Conservation (phyloP, 2,329 filamentous ascomycete genomes). For the Orbilia javanica region DNA sequence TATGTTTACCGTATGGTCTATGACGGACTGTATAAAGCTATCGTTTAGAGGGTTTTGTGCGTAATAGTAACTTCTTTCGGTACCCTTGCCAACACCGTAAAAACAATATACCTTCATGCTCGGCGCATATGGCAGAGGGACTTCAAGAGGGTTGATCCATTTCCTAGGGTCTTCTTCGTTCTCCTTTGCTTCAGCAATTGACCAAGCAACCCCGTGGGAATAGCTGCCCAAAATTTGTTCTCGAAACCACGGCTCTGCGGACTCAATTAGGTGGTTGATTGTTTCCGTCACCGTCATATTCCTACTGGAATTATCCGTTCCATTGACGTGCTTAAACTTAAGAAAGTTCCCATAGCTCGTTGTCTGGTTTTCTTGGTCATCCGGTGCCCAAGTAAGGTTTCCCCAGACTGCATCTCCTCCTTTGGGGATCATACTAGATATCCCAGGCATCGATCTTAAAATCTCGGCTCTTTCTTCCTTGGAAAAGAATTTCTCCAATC, state of each 20-base stretch:
- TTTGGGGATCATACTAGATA: constrained; percentile 86
- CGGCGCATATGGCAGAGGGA: constrained; percentile 85
- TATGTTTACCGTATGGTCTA: constrained; percentile 69
- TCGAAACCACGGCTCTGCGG: constrained; percentile 87
- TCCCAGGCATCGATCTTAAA: constrained; percentile 93
- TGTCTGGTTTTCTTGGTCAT: constrained; percentile 80
- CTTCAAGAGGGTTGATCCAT: constrained; percentile 96
- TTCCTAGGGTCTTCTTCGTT: constrained; percentile 82
- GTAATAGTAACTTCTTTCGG: constrained; percentile 93
- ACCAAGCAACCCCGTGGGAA: constrained; percentile 83
- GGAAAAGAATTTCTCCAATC: constrained; percentile 92
- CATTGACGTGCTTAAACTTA: constrained; percentile 80
- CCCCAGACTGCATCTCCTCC: constrained; percentile 97
- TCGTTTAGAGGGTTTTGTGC: constrained; percentile 62
- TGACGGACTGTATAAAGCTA: constrained; percentile 65
- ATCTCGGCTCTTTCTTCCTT: constrained; percentile 91
- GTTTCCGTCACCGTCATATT: constrained; percentile 88
- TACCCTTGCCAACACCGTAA: constrained; percentile 88
- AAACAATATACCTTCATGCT: constrained; percentile 97
- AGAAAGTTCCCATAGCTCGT: constrained; percentile 83
- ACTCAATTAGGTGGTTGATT: constrained; percentile 80
- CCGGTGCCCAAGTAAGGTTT: constrained; percentile 74
- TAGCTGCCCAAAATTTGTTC: constrained; percentile 80
- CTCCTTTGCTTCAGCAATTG: constrained; percentile 63
- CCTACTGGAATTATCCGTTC: constrained; percentile 70